phyloP scores from a whole-genome alignment of 768 basidiomycete species.

The Amanita polypyramis region DNA sequence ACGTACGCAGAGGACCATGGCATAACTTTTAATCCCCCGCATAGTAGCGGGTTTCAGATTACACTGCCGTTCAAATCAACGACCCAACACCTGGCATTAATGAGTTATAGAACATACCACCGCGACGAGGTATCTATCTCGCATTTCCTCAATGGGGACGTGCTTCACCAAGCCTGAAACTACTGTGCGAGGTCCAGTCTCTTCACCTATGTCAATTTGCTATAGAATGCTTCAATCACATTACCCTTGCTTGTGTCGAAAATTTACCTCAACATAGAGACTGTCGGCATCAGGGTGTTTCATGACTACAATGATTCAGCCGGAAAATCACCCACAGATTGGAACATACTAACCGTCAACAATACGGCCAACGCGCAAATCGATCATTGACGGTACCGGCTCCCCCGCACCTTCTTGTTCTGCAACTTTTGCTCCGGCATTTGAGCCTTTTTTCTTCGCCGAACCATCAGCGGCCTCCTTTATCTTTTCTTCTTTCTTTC shows the following conservation, averaged over 20 bases:
- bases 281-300: slow-evolving; percentile 97
- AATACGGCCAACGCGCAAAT: slow-evolving; percentile 89
- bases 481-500: slow-evolving; percentile 51
- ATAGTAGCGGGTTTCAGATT: slow-evolving; percentile 94
- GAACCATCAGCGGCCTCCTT: slow-evolving; percentile 27
- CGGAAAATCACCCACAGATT: background rate
- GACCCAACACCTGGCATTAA: background rate
- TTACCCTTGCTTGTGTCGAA: background rate
- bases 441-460: slow-evolving; percentile 25
- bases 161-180: slow-evolving; percentile 96
- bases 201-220: slow-evolving; percentile 96
- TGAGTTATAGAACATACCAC: slow-evolving; percentile 42
- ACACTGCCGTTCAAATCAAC: slow-evolving; percentile 35
- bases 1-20: slow-evolving; percentile 90
- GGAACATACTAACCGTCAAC: slow-evolving; percentile 59
- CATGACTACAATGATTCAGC: slow-evolving; percentile 45
- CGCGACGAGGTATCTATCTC: slow-evolving; percentile 69
- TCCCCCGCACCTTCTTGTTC: slow-evolving; percentile 61
- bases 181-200: slow-evolving; percentile 89
- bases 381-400: slow-evolving; percentile 93
- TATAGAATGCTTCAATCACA: slow-evolving; percentile 19
- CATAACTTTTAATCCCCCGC: slow-evolving; percentile 96
- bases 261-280: slow-evolving; percentile 81
- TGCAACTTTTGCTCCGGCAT: slow-evolving; percentile 31
- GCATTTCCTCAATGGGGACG: slow-evolving; percentile 92